Percentiles rank a stretch among this genome's conserved stretches.
Evolutionary conservation across 768 basidiomycete species (phyloP).

Genomic region (Trametes gibbosa): DNA sequence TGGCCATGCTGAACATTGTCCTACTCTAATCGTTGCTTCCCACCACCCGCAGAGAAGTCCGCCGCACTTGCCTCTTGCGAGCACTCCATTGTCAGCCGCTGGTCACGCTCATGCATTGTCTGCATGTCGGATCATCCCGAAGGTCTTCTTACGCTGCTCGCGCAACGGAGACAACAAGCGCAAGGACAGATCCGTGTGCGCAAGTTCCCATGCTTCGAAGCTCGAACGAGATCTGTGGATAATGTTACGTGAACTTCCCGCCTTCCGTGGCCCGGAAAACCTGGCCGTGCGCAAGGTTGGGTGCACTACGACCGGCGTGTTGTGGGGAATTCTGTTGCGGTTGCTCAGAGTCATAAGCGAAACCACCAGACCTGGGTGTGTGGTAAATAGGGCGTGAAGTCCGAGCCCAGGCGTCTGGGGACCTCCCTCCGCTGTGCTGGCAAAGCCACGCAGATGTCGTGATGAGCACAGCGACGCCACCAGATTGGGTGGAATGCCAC

Average conservation of each 20-base stretch:
- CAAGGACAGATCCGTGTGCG: background rate
- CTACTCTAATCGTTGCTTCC: background rate
- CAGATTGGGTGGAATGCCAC: conserved; percentile 2
- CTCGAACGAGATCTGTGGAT: background rate
- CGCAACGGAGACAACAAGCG: background rate
- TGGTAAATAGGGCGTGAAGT: too few relatives aligned
- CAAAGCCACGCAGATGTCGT: background rate
- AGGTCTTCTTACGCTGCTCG: background rate
- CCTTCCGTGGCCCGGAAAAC: background rate
- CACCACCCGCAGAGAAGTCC: background rate
- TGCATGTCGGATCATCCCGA: conserved; percentile 9
- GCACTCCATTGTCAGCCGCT: background rate
- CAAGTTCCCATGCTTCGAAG: conserved; percentile 4
- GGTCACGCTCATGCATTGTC: conserved; percentile 5
- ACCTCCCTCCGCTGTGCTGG: too few relatives aligned
- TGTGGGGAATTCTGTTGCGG: too few relatives aligned
- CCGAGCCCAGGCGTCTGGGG: too few relatives aligned
- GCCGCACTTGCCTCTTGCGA: background rate
- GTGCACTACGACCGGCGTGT: too few relatives aligned
- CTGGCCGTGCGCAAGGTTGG: too few relatives aligned
- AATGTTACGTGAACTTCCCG: background rate
- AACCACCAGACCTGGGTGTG: too few relatives aligned
- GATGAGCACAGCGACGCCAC: background rate
- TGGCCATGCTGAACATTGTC: conserved; percentile 1
- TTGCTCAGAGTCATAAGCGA: too few relatives aligned